Evolutionary conservation across 164 flowering plant genomes (phyloP), one percentile per base, ranked within the genome.

Genomic region (Akebia trifoliata): DNA sequence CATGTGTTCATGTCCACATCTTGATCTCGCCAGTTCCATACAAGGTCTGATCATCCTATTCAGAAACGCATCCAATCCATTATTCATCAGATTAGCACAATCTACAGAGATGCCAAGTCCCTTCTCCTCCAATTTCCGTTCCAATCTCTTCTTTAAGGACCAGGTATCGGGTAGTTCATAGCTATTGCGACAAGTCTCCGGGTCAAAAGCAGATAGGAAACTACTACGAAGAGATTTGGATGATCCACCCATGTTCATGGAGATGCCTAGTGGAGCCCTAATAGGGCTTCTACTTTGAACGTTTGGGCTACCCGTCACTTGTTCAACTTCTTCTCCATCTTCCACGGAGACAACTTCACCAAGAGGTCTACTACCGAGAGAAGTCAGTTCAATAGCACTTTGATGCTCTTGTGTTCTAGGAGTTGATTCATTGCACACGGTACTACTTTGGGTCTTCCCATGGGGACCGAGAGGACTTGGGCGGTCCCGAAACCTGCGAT

Each of bases 241-340:
- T 37, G 76, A 63, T 37, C 70, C 65, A 31, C 70, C 63, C 9
- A 40, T 37, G 37, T 76, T 76, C 40, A 79, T 65, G 29, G 77
- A 76, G 48, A 93, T 72, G 15, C 97, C 98, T 22, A 87, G 74
- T 29, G 98, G 98, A 59, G 97, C 90, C 43, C 72, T 77, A 15
- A 93, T 76, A 17, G 91, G 84, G 63, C 84, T 87, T 72, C 84
- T 75, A 61, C 96, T 89, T 60, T 83, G 83, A 63, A 87, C 71
- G 32, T 80, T 62, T 1, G 86, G 90, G 70, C 88, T 86, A 36
- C 69, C 84, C 1, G 78, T 68, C 51, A 63, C 39, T 66, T 89
- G 98, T 59, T 92, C 96, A 37, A 87, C 93, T 71, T 90, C 97
- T 72, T 90, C 97, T 21, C 97, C 95, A 37, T 85, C 91, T 74